Conservation (phyloP, 202 grass and related monocot genomes). For the Cymbopogon flexuosus region DNA sequence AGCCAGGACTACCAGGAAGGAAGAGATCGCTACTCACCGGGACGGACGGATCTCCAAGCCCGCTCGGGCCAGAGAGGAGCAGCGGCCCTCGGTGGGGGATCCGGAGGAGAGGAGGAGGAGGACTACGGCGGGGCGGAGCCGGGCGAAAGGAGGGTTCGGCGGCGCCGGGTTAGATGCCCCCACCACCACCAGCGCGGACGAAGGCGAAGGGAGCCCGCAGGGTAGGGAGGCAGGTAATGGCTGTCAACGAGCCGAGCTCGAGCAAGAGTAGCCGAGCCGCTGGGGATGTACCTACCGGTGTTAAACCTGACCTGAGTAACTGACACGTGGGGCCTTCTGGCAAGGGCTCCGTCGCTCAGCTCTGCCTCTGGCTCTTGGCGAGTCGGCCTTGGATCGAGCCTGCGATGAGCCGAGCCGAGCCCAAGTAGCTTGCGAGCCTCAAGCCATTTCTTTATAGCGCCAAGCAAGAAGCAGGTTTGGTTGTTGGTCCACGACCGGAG, state of each 20-base stretch:
- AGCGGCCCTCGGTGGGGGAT: background rate
- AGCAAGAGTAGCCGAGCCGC: background rate
- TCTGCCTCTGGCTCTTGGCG: background rate
- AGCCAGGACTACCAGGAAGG: background rate
- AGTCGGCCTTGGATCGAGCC: background rate
- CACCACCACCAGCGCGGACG: background rate
- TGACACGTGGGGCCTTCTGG: background rate
- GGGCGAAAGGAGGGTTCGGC: background rate
- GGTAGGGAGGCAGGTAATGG: background rate
- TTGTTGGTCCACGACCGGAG: background rate
- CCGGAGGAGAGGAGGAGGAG: background rate
- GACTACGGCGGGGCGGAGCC: background rate
- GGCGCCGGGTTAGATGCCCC: slow-evolving; percentile 6
- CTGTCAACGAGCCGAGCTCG: background rate
- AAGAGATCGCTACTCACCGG: background rate
- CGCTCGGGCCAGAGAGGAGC: background rate
- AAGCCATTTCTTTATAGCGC: background rate
- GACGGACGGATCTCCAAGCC: background rate
- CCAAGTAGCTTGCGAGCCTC: background rate
- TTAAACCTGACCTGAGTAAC: too few relatives aligned
- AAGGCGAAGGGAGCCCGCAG: background rate
- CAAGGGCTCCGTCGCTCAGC: background rate
- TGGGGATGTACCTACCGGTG: background rate
- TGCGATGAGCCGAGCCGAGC: background rate
- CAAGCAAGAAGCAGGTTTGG: background rate